Base-by-base conservation (phyloP, 208 protist genomes). In the Crithidia brevicula region DNA sequence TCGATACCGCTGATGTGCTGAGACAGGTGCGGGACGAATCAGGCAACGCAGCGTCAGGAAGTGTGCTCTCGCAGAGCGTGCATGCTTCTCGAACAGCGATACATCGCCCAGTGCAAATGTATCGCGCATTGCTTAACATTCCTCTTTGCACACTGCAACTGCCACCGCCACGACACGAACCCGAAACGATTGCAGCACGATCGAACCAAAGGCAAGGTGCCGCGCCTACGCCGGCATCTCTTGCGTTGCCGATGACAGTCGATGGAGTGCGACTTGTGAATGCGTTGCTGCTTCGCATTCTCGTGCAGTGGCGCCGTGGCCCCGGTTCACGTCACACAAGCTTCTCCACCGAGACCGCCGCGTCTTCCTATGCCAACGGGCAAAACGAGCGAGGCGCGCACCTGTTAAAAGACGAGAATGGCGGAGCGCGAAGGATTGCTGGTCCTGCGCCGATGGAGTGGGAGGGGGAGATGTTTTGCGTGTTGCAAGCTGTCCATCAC, bases 121-220 rank as follows among this genome's bases (percentile, higher is more conserved):
- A 85, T 43, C 52, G 64, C 5, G 83, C 83, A 1, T 56, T 88
- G 53, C 47, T 67, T 18, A 74, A 74, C 67, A 74, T 88, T 60
- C 83, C 83, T 4, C 69, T 67, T 31, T 54, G 59, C 15, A 15
- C 59, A 11, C 20, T 65, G 31, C 20, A 15, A 4, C 20, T 65
- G 27, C 59, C 59, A 10, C 22, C 43, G 1, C 30, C 46, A 4
- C 22, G 16, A n/a, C n/a, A n/a, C n/a, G n/a, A n/a, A n/a, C n/a
- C n/a, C n/a, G n/a, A n/a, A n/a, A n/a, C n/a, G n/a, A n/a, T n/a
- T n/a, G n/a, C n/a, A n/a, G 31, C 30, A 23, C 4, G 31, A 5
- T 8, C 27, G 18, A 11, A n/a, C 16, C 51, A 23, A 23, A 16
- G 25, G 4, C 23, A 42, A 43, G 36, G 10, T 13, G 8, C 36